Evolutionary conservation across 129 eudicot species (phyloP).

Genomic region (Chrysanthemum lavandulifolium): DNA sequence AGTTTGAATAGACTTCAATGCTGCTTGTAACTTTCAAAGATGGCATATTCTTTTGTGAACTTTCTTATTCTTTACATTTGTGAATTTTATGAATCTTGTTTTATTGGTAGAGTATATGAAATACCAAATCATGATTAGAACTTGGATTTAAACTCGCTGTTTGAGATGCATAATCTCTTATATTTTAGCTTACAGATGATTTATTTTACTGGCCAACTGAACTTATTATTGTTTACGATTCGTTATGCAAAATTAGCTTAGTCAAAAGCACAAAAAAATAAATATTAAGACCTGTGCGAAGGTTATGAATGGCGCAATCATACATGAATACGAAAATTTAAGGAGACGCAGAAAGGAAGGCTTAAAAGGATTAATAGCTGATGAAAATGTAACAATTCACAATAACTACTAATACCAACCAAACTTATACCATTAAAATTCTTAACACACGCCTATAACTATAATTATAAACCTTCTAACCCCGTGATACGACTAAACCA

Average conservation of each 20-base stretch:
- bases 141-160: too few species aligned
- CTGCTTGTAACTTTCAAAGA: conserved; percentile 12
- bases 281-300: too few species aligned
- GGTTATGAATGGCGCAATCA: too few species aligned
- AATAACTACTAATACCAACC: conserved; percentile 21
- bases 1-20: neutral
- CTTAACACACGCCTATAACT: conserved; percentile 24
- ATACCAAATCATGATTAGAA: neutral
- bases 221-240: too few species aligned
- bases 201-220: too few species aligned
- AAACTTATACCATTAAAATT: conserved; percentile 9
- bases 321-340: neutral
- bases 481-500: conserved; percentile 17
- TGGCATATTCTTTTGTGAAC: conserved; percentile 14
- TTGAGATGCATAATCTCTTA: too few species aligned
- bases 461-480: conserved; percentile 20
- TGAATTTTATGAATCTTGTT: too few species aligned
- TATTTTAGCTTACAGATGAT: too few species aligned
- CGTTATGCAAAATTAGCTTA: too few species aligned
- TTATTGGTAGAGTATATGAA: too few species aligned
- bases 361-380: conserved; percentile 4
- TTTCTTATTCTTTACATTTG: neutral
- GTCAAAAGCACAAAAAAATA: too few species aligned
- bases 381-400: neutral
- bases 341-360: neutral